Base-by-base conservation (phyloP, 176 grass and related monocot genomes). In the Echinochloa phyllopogon region DNA sequence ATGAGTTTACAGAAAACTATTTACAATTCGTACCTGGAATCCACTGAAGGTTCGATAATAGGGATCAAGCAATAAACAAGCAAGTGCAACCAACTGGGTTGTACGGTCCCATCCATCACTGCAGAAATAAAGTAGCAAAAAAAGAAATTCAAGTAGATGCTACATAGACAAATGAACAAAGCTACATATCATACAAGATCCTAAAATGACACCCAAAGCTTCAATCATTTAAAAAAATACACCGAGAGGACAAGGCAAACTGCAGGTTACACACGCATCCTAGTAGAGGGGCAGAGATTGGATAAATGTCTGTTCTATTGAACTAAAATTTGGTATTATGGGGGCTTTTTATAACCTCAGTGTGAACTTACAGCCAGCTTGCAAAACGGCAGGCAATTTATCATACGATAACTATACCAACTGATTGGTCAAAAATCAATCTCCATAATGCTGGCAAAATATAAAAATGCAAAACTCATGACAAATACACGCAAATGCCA, bases 81-180 rank as follows among this genome's bases (percentile, higher is more conserved):
- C 83, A 85, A 98, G 96, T 66, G 96, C 85, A 69, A 95, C 92
- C 80, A 98, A 81, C 74, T 98, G 96, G 70, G 96, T 92, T 84
- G 96, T 98, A 61, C 96, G 89, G 79, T 98, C 96, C 96, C 96
- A 98, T 82, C 96, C 96, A 84, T 98, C 96, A 89, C 96, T 98
- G 65, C 84, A 92, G 40, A 82, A 82, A 42, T 14, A 62, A 33
- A 73, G 81, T 12, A 83, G 61, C 16, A 1, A 10, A 73, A 79
- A 50, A 44, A 53, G 4, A 76, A 47, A 36, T 72, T 74, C 38
- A 15, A 24, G 57, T 33, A 68, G 39, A 82, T 85, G 15, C 11
- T 82, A 53, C 25, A 82, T 44, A 74, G 13, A 86, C 5, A 82
- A 55, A 77, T 49, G 61, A 57, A 59, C 16, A 84, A 81, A 77